phyloP scores from a whole-genome alignment of 2,329 filamentous ascomycete species.

The Sporothrix curviconia region DNA sequence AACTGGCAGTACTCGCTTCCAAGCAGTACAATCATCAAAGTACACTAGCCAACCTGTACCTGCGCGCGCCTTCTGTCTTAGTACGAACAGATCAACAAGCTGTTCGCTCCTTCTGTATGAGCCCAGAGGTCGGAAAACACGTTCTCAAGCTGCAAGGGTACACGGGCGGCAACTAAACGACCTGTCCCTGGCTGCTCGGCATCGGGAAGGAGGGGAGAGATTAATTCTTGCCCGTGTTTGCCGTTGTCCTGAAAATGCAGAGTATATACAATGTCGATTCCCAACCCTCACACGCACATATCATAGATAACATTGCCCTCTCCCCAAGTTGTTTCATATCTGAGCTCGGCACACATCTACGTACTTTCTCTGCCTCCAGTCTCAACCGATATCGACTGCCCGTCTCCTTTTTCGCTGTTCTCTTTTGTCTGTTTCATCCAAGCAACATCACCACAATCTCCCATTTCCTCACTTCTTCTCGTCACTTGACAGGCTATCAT shows the following conservation, averaged over 20 bases:
- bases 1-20: no score
- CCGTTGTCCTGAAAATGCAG: background rate
- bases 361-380: no score
- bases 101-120: no score
- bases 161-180: no score
- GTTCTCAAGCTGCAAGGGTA: no score
- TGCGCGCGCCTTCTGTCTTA: background rate
- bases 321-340: no score
- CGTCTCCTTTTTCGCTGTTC: background rate
- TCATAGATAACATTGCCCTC: background rate
- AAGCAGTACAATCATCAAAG: no score
- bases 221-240: constrained; percentile 2
- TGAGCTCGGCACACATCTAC: no score
- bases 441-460: background rate
- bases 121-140: no score
- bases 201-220: background rate
- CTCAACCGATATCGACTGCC: no score
- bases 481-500: background rate
- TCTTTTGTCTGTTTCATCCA: background rate
- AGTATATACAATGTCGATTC: constrained; percentile 1
- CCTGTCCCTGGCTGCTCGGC: no score
- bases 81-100: background rate
- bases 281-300: background rate
- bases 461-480: no score
- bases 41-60: background rate